Conservation (phyloP, 2,329 filamentous ascomycete species). For the Parastagonospora avenae region DNA sequence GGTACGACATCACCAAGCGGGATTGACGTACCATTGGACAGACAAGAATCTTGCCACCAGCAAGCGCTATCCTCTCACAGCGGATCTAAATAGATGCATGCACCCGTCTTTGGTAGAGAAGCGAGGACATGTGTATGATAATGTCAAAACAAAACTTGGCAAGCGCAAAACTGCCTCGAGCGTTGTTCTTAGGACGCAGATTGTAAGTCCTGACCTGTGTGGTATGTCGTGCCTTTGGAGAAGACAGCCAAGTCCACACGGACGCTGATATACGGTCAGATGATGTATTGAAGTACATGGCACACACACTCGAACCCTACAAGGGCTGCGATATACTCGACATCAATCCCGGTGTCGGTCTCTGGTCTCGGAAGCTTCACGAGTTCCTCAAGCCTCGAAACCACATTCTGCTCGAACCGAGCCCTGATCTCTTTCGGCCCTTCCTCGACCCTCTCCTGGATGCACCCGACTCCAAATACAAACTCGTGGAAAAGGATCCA, state of each 20-base stretch:
- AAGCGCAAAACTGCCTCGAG: not conserved
- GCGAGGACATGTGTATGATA: not conserved
- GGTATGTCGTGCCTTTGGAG: conserved; percentile 43
- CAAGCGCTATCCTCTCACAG: not conserved
- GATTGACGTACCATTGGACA: not conserved
- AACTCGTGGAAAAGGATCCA: conserved; percentile 44
- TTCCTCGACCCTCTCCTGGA: conserved; percentile 56
- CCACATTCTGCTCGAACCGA: conserved; percentile 82
- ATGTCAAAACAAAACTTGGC: not conserved
- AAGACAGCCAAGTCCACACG: not conserved
- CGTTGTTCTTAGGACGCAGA: conserved; percentile 32
- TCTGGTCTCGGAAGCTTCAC: conserved; percentile 81
- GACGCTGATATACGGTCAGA: conserved; percentile 53
- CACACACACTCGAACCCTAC: conserved; percentile 70
- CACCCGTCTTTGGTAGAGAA: not conserved
- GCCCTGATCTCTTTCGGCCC: conserved; percentile 34
- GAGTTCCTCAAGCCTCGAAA: conserved; percentile 75
- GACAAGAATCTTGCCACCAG: not conserved
- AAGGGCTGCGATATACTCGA: conserved; percentile 85
- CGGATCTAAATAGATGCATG: not conserved
- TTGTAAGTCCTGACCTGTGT: conserved; percentile 53
- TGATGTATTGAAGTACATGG: conserved; percentile 72
- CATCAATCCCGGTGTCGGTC: conserved; percentile 77
- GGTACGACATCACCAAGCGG: no score
- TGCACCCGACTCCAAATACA: conserved; percentile 53